Evolutionary conservation across 2,329 filamentous ascomycete species (phyloP), one percentile per base, ranked within the genome.

Genomic region (Ambrosiella xylebori): DNA sequence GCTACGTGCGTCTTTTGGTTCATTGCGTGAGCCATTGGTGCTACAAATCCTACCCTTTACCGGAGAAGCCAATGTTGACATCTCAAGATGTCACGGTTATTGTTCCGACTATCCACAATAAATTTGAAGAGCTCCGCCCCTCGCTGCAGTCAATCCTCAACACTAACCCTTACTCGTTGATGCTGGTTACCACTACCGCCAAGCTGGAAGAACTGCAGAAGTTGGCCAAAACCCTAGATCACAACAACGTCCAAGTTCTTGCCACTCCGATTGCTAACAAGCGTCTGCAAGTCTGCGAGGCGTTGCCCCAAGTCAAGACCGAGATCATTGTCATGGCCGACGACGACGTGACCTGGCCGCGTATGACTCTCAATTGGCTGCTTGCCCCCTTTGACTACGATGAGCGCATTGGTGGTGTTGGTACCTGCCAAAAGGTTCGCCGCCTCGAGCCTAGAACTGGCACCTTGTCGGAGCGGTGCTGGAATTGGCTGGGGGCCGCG

Each of bases 291-390:
- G 89, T 97, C 67, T 94, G 88, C 69, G 81, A 88, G 67, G 91
- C 89, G 2, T 86, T 97, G 53, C 89, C 90, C 17, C 80, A 88
- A 64, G 88, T 96, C 59, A 77, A 75, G 63, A 96, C 91, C 0
- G 73, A 78, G 56, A 89, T 97, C 67, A 95, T 88, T 41, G 80
- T 97, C 65, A 88, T 97, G 74, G 89, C 90, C 35, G 91, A 97
- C 68, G 91, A 97, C 70, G 91, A 97, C 69, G 91, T 97, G 62
- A 89, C 86, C 64, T 95, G 91, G 86, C 90, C 90, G 2, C 75
- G 77, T 13, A 93, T 86, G 47, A 80, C 95, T 62, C 79, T 95
- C 65, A 86, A 85, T 38, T 96, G 90, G 90, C 85, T 97, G 59
- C 74, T 97, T 62, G 91, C 91, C 3, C 90, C 91, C 0, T 95